Conservation (phyloP, 257 asterid species). For the Mentha longifolia region DNA sequence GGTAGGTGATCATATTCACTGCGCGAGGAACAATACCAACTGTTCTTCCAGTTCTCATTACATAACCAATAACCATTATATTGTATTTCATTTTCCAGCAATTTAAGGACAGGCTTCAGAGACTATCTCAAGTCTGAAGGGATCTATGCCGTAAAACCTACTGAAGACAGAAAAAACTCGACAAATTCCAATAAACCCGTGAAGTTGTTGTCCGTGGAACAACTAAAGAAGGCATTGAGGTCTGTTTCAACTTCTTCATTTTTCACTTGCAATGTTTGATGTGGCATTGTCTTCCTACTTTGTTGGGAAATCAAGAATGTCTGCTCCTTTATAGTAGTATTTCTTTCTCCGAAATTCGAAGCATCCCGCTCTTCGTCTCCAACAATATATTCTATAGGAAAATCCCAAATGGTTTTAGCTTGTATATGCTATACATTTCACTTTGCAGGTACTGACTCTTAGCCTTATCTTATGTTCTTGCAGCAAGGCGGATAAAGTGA, state of each 20-base stretch:
- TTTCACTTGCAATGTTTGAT: background rate
- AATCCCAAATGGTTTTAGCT: no score
- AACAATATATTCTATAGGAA: background rate
- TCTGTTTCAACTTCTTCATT: slow-evolving; percentile 35
- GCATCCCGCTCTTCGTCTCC: background rate
- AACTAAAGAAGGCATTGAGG: slow-evolving; percentile 83
- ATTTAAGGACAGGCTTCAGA: slow-evolving; percentile 74
- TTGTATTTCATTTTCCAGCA: slow-evolving; percentile 52
- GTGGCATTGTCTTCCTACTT: background rate
- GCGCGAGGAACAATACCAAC: background rate
- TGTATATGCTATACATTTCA: no score
- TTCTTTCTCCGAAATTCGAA: background rate
- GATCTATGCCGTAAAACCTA: slow-evolving; percentile 66
- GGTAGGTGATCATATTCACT: slow-evolving; percentile 54
- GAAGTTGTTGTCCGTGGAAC: slow-evolving; percentile 84
- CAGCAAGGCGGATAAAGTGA: slow-evolving; percentile 87
- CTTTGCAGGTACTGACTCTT: slow-evolving; percentile 14
- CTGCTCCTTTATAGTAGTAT: background rate
- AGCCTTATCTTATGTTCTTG: slow-evolving; percentile 21
- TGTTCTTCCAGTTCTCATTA: slow-evolving; percentile 23
- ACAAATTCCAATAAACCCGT: slow-evolving; percentile 61
- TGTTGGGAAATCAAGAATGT: background rate
- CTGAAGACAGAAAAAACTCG: slow-evolving; percentile 41
- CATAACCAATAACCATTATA: no score
- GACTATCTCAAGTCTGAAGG: slow-evolving; percentile 77